Conservation (phyloP, 495 filamentous ascomycete species). For the Bacidia gigantensis region DNA sequence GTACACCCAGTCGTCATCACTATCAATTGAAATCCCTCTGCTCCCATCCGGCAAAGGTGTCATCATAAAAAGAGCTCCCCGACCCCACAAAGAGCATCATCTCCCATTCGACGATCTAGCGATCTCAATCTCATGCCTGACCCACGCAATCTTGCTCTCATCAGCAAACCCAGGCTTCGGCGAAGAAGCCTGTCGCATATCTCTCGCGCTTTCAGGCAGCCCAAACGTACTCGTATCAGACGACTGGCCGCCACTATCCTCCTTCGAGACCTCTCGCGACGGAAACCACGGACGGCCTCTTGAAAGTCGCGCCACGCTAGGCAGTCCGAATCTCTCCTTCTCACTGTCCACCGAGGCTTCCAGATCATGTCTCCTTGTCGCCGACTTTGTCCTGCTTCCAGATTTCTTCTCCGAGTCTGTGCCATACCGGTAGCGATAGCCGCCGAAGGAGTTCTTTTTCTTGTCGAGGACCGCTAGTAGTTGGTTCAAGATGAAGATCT, state of each 20-base stretch:
- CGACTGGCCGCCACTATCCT: neutral
- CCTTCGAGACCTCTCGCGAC: neutral
- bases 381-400: neutral
- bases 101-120: too few species aligned
- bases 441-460: neutral
- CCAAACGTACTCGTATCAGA: neutral
- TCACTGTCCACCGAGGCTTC: neutral
- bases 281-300: neutral
- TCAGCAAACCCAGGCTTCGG: neutral
- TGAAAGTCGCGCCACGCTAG: neutral
- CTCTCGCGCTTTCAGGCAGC: neutral
- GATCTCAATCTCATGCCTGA: neutral
- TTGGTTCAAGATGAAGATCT: conserved; percentile 38
- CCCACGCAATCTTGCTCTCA: neutral
- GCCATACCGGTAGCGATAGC: neutral
- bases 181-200: neutral
- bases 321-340: neutral
- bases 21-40: too few species aligned
- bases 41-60: too few species aligned
- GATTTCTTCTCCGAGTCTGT: neutral
- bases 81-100: too few species aligned
- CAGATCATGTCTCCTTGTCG: neutral
- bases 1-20: too few species aligned
- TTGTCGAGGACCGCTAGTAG: conserved; percentile 15
- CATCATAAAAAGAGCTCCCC: too few species aligned